Base-by-base conservation (phyloP, 768 basidiomycete genomes). In the Mycena filopes region DNA sequence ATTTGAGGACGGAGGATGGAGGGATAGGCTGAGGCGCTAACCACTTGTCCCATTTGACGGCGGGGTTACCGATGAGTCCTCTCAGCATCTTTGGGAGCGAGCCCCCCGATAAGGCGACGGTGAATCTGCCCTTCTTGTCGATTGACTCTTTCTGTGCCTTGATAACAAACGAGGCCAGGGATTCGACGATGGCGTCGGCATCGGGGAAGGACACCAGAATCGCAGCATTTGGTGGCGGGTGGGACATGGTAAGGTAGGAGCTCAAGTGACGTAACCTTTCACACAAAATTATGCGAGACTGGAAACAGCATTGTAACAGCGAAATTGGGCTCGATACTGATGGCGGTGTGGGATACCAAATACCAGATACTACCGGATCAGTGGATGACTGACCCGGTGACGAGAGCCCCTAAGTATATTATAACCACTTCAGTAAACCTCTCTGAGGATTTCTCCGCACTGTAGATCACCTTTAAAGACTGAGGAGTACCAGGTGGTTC, bases 41-140 rank as follows among this genome's bases (percentile, higher is more conserved):
- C 97, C 98, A 99, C 77, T 94, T 93, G 74, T 96, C 89, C 97
- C 98, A 99, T 77, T 90, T 91, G 20, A 95, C 86, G 40, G 83
- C 84, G 3, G 84, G 77, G 69, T 90, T 80, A 51, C 72, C 79
- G 68, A 92, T 84, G 70, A 98, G 89, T 4, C 87, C 89, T 53
- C 78, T 83, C 71, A 99, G 88, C 78, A 92, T 85, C 71, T 87
- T 88, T 28, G 97, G 96, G 41, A 99, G 85, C 1, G 92, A 94
- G 10, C 98, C 97, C 13, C 98, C 98, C 5, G 95, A 97, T 72
- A 99, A 82, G 61, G 98, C 98, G 74, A 99, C 74, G 58, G 95
- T 92, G 83, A 99, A 99, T 65, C 86, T 87, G 74, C 91, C 93
- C 79, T 94, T 90, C 80, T 93, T 95, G 75, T 89, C 87, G 73